A percentile compares a stretch with the other conserved stretches of the same genome.
phyloP scores from a whole-genome alignment of 345 rosid genomes.

The Gossypium raimondii region DNA sequence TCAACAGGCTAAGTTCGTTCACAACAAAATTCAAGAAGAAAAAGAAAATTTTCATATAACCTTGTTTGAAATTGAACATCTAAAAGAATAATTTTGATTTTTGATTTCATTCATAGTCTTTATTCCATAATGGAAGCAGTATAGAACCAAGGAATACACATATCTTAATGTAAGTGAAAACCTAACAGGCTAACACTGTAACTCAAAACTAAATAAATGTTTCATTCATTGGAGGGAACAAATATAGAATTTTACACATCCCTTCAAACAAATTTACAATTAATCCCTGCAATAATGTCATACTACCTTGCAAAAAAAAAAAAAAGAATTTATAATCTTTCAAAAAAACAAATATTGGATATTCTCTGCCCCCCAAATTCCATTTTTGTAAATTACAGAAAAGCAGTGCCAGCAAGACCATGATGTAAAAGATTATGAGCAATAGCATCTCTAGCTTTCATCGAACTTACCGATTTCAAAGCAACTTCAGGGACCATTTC shows the following conservation, averaged over 20 bases:
- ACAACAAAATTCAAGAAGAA: background rate
- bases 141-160: background rate
- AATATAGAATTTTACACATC: background rate
- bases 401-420: constrained; percentile 8
- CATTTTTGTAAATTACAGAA: background rate
- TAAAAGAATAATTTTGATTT: background rate
- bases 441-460: constrained; percentile 14
- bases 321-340: background rate
- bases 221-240: background rate
- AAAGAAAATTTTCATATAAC: too few species aligned
- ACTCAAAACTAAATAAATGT: background rate
- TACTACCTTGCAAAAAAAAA: constrained; percentile 5
- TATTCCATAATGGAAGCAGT: background rate
- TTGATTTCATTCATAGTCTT: background rate
- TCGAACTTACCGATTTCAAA: constrained; percentile 10
- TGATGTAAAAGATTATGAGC: constrained; percentile 11
- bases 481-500: constrained; percentile 8
- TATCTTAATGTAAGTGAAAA: background rate
- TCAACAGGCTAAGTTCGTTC: too few species aligned
- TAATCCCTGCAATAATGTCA: background rate
- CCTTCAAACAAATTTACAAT: constrained; percentile 14
- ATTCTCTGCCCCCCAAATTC: background rate
- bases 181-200: background rate
- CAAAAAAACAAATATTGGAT: background rate
- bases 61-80: background rate